phyloP scores from a whole-genome alignment of 352 stramenopile species.

The Pythium coloratum region DNA sequence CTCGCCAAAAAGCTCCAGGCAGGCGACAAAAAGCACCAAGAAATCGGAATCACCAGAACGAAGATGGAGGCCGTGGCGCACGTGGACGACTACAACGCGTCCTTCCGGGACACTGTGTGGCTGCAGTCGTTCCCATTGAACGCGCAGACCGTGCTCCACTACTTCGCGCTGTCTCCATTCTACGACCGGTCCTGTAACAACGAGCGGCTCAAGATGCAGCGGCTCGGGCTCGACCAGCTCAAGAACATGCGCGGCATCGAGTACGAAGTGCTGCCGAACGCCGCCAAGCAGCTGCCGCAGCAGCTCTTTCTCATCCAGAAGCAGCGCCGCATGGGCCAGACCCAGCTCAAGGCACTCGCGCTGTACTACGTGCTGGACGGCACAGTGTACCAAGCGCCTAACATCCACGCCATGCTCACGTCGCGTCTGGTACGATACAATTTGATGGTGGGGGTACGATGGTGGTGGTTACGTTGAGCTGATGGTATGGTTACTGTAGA shows the following conservation, averaged over 20 bases:
- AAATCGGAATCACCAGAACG: not conserved
- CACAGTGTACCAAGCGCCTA: constrained; percentile 85
- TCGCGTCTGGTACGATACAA: constrained; percentile 67
- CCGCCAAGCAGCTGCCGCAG: constrained; percentile 82
- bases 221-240: constrained; percentile 81
- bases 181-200: constrained; percentile 91
- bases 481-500: constrained; percentile 35
- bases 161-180: constrained; percentile 86
- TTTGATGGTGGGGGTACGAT: too few relatives aligned
- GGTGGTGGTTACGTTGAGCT: not conserved
- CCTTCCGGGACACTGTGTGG: constrained; percentile 88
- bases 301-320: constrained; percentile 89
- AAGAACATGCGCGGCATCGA: constrained; percentile 88
- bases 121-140: constrained; percentile 84
- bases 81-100: constrained; percentile 86
- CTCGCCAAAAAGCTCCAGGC: not conserved
- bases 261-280: constrained; percentile 85
- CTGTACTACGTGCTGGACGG: constrained; percentile 90
- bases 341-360: constrained; percentile 76
- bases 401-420: constrained; percentile 88
- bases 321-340: constrained; percentile 73
- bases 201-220: constrained; percentile 90
- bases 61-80: constrained; percentile 73
- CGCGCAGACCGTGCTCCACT: constrained; percentile 85
- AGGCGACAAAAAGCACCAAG: not conserved